Evolutionary conservation across 768 basidiomycete genomes (phyloP).

Genomic region (Hericium coralloides): DNA sequence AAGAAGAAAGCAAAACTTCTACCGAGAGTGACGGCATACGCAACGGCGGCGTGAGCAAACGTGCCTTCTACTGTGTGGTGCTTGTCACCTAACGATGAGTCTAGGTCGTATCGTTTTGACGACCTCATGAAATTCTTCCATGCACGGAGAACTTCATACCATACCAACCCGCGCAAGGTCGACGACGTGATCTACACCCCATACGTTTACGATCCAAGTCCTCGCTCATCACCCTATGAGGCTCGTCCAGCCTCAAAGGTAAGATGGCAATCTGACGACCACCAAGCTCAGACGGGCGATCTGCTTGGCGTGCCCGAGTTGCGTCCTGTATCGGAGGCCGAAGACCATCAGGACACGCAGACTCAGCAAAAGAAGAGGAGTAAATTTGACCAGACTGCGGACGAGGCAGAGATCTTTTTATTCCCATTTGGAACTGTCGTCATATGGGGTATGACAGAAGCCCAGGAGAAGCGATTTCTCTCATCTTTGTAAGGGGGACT

Average conservation of each 20-base stretch:
- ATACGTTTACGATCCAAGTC: conserved; percentile 62
- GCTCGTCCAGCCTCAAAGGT: conserved; percentile 3
- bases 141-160: conserved; percentile 73
- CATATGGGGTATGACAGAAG: conserved; percentile 96
- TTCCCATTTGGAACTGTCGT: conserved; percentile 94
- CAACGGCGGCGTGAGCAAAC: conserved; percentile 65
- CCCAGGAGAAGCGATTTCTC: conserved; percentile 84
- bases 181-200: conserved; percentile 94
- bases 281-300: conserved; percentile 44
- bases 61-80: not conserved
- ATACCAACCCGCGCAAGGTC: conserved; percentile 78
- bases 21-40: conserved; percentile 93
- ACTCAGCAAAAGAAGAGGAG: conserved; percentile 38
- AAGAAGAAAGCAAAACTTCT: conserved; percentile 92
- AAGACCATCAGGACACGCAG: not conserved
- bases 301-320: conserved; percentile 74
- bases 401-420: conserved; percentile 83
- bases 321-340: conserved; percentile 23
- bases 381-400: conserved; percentile 52
- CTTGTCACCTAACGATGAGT: not conserved
- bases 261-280: conserved; percentile 6
- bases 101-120: conserved; percentile 80
- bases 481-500: conserved; percentile 67
- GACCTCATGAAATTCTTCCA: conserved; percentile 87
- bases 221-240: conserved; percentile 12